Base-by-base conservation (phyloP, 345 rosid species). In the Turnera subulata region DNA sequence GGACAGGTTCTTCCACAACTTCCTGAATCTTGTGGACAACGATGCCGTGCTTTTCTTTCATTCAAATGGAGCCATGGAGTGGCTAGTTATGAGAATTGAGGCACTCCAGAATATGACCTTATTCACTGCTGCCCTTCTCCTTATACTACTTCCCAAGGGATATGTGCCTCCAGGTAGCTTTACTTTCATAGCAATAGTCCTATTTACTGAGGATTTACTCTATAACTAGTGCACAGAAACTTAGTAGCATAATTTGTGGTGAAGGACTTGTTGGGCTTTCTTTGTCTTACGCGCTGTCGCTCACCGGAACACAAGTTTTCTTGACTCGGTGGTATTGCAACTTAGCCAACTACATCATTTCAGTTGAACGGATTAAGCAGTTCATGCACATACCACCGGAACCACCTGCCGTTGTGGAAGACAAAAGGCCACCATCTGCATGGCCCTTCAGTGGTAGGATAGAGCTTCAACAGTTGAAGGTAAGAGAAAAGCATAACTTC, bases 21-120 rank as follows among this genome's bases (percentile, higher is more conserved):
- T 76, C 78, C 44, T 79, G 26, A 56, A 73, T 56, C 82, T 92
- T 13, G 89, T 86, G 0, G 96, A 92, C 18, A 72, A 56, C 21
- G 98, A 89, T 59, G 95, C 93, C 0, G 68, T 65, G 21, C 89
- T 89, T 16, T 82, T 86, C 77, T 83, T 92, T 73, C 84, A 81
- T 46, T 83, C 91, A 25, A 89, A 82, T 57, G 93, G 81, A 33
- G 81, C 80, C 46, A 71, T 82, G 78, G 98, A 92, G 57, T 92
- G 98, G 98, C 73, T 86, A 15, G 49, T 86, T 58, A 21, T 89
- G 57, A 70, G 98, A 61, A 73, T 82, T 18, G 96, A 89, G 61
- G 62, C 77, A 33, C 78, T 92, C n/a, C 90, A 82, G 75, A 86
- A 86, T 48, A 23, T 75, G 44, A 89, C 86, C 9, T 68, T 92